Evolutionary conservation across 1,139 yeast species (phyloP), one percentile per base, ranked within the genome.

Genomic region (Protomyces inundatus): DNA sequence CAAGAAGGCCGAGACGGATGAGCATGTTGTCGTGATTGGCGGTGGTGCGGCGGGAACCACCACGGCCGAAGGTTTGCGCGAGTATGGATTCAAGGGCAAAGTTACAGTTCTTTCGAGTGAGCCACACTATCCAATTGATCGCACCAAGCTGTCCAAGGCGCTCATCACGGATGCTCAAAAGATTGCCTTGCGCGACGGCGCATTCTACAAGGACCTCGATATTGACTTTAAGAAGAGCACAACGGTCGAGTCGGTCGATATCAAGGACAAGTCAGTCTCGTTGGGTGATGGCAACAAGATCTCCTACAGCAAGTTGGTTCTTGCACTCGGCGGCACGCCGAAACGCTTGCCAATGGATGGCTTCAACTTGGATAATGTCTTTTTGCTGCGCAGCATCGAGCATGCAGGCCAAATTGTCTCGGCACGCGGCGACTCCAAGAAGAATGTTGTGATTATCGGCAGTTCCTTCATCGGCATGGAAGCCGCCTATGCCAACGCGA

Each of bases 401-500:
- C 62, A 65, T 50, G 63, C 64, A 9, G 39, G 55, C 42, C 53
- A 51, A 39, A 60, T 65, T 16, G 60, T 60, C 23, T 40, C 66
- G 7, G 64, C 67, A 9, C 42, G 61, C 36, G 65, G 55, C 32
- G 62, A 61, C 30, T 30, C 58, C 4, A 64, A 55, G 35, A 65
- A 65, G 55, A 64, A 65, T 16, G 54, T 65, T 50, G 67, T 59
- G 45, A 65, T 65, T 40, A 61, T 65, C 40, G 67, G 67, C 10
- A 60, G 65, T 16, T 57, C 64, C 55, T 65, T 65, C 56, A 64
- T 65, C 14, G 67, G 67, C 30, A 52, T 65, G 66, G 67, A 65
- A 39, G 65, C 65, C 34, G 66, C 66, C 14, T 46, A 54, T 40
- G 65, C 61, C 23, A 36, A 64, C 37, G 61, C 64, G 10, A 56